Evolutionary conservation across 2,329 filamentous ascomycete species (phyloP).

Genomic region (Ophiognomonia clavigignenti-juglandacearum): DNA sequence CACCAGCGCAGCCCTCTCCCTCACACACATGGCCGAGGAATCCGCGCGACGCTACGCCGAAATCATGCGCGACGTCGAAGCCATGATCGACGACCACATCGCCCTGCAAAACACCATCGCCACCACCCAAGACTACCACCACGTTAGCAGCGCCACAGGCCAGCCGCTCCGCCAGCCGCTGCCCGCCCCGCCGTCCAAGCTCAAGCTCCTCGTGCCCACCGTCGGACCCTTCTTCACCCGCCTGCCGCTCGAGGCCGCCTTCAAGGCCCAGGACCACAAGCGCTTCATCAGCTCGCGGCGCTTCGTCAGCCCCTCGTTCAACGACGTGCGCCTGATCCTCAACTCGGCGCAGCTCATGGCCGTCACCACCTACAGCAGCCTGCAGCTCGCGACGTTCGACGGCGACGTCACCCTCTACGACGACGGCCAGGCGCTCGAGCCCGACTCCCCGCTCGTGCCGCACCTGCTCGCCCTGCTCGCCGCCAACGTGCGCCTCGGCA

Average conservation of each 20-base stretch:
- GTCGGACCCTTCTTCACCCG: constrained; percentile 93
- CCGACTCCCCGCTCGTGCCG: constrained; percentile 71
- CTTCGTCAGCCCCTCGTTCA: constrained; percentile 95
- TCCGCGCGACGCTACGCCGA: constrained; percentile 88
- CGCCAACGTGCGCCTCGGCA: constrained; percentile 79
- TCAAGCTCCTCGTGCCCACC: constrained; percentile 85
- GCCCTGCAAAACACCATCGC: constrained; percentile 45
- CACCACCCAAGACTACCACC: not conserved
- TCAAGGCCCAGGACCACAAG: constrained; percentile 81
- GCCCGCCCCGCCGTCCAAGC: constrained; percentile 66
- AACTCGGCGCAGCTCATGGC: constrained; percentile 95
- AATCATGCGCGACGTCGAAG: constrained; percentile 87
- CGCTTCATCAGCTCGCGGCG: constrained; percentile 85
- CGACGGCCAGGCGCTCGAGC: constrained; percentile 74
- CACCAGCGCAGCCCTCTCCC: constrained; percentile 41
- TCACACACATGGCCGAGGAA: constrained; percentile 67
- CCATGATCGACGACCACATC: constrained; percentile 78
- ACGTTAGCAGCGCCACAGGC: too few species aligned
- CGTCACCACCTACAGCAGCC: constrained; percentile 65
- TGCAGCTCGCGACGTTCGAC: constrained; percentile 91
- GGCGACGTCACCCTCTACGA: constrained; percentile 96
- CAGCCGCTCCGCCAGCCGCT: constrained; percentile 8
- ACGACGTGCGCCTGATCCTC: constrained; percentile 86
- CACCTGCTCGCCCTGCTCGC: constrained; percentile 65
- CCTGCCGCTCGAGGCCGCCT: constrained; percentile 81